These are phyloP conservation scores for Nemania abortiva DNA, from an alignment of 2,329 filamentous ascomycete species.

Conservation along the genomic window DNA sequence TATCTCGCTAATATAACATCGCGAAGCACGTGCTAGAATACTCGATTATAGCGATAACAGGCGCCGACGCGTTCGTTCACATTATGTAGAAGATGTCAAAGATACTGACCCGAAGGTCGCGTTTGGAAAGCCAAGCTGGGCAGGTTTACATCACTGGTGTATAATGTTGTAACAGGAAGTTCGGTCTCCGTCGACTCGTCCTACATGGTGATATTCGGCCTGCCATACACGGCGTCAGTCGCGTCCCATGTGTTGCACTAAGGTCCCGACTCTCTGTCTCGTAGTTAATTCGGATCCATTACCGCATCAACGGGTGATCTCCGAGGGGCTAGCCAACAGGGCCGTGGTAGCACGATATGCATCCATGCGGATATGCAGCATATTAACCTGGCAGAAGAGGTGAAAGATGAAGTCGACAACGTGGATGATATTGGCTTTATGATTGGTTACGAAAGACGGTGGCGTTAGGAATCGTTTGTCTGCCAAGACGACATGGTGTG, in stretches of 20 bases:
- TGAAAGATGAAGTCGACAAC: constrained; percentile 28
- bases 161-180: not conserved
- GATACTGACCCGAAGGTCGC: not conserved
- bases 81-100: not conserved
- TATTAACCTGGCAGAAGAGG: constrained; percentile 29
- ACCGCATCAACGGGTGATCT: constrained; percentile 21
- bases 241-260: not conserved
- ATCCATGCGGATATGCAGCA: constrained; percentile 22
- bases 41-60: not conserved
- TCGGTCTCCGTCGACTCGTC: constrained; percentile 8
- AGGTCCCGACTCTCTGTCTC: constrained; percentile 14
- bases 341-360: constrained; percentile 13
- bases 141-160: not conserved
- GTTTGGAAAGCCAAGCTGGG: not conserved
- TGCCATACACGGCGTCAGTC: not conserved
- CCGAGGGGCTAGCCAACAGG: constrained; percentile 12
- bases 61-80: not conserved
- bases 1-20: not conserved
- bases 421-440: constrained; percentile 19
- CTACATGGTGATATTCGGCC: not conserved
- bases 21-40: constrained; percentile 17
- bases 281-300: constrained; percentile 10
- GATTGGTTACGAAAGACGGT: constrained; percentile 18
- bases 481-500: constrained; percentile 27
- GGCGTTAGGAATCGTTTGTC: constrained; percentile 6